These are phyloP conservation scores for Leucogyrophana mollusca DNA, from an alignment of 768 basidiomycete species.

Conservation along the genomic window DNA sequence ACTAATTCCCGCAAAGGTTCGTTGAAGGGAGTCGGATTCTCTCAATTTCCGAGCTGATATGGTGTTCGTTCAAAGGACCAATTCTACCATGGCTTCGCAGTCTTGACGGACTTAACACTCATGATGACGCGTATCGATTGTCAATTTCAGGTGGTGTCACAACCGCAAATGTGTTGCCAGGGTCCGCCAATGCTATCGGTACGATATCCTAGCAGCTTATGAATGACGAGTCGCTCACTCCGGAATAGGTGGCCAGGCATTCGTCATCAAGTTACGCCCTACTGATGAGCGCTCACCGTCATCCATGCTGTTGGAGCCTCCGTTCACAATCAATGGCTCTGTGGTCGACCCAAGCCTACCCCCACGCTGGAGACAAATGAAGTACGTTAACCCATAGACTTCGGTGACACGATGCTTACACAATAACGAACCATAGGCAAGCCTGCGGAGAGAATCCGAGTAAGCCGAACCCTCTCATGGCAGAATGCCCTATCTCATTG, in stretches of 20 bases:
- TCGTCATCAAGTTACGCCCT: slow-evolving; percentile 72
- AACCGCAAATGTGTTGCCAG: slow-evolving; percentile 73
- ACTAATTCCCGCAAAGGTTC: slow-evolving; percentile 50
- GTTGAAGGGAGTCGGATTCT: no score
- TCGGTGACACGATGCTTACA: slow-evolving; percentile 4
- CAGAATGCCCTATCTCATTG: not conserved
- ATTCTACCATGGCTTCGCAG: slow-evolving; percentile 64
- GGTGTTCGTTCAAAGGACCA: slow-evolving; percentile 1
- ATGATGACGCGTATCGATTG: slow-evolving; percentile 59
- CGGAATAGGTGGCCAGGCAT: slow-evolving; percentile 67
- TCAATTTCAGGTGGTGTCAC: slow-evolving; percentile 72
- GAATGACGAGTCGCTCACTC: no score
- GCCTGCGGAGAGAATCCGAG: slow-evolving; percentile 71
- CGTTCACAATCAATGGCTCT: slow-evolving; percentile 48
- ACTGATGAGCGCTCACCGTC: slow-evolving; percentile 68
- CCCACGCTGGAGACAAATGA: slow-evolving; percentile 73
- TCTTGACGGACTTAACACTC: slow-evolving; percentile 74
- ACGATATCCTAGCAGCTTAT: not conserved
- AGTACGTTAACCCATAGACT: slow-evolving; percentile 36
- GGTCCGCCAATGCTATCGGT: slow-evolving; percentile 64
- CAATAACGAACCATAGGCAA: slow-evolving; percentile 43
- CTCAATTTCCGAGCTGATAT: no score
- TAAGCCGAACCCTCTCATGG: slow-evolving; percentile 16
- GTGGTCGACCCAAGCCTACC: slow-evolving; percentile 30
- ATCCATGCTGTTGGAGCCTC: slow-evolving; percentile 73